Percentiles rank a stretch among this genome's conserved stretches.
These are phyloP conservation scores for Yamadazyma endophytica DNA, from an alignment of 805 yeast genomes.

Conservation along the genomic window DNA sequence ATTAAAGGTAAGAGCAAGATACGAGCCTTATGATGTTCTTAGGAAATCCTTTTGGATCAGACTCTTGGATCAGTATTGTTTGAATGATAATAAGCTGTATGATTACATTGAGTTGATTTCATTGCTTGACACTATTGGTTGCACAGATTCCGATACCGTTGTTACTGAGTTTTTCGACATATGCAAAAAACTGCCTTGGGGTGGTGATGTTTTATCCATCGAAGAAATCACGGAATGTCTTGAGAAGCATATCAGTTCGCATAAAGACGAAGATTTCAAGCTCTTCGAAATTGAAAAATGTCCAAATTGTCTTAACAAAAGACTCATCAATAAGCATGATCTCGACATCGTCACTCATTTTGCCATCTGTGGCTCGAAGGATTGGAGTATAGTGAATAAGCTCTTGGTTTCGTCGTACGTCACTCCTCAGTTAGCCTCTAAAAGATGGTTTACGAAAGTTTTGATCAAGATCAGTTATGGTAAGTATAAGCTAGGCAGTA, in stretches of 20 bases:
- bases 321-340: slow-evolving; percentile 50
- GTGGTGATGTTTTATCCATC: slow-evolving; percentile 45
- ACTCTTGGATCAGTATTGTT: slow-evolving; percentile 51
- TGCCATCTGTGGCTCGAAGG: slow-evolving; percentile 78
- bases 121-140: slow-evolving; percentile 63
- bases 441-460: slow-evolving; percentile 83
- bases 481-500: slow-evolving; percentile 65
- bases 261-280: slow-evolving; percentile 22
- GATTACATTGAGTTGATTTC: slow-evolving; percentile 60
- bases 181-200: slow-evolving; percentile 45
- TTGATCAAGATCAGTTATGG: slow-evolving; percentile 86
- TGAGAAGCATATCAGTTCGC: slow-evolving; percentile 32
- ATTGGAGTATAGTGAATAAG: slow-evolving; percentile 67
- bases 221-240: slow-evolving; percentile 45
- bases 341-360: slow-evolving; percentile 79
- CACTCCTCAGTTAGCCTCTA: slow-evolving; percentile 75
- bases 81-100: slow-evolving; percentile 29
- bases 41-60: slow-evolving; percentile 68
- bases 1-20: slow-evolving; percentile 58
- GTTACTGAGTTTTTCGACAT: slow-evolving; percentile 49
- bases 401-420: slow-evolving; percentile 66
- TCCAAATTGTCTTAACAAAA: slow-evolving; percentile 71
- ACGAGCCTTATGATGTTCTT: slow-evolving; percentile 59
- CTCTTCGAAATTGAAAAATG: slow-evolving; percentile 65
- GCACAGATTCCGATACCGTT: slow-evolving; percentile 47